Evolutionary conservation across 2,329 filamentous ascomycete species (phyloP), one percentile per base, ranked within the genome.

Genomic region (Aspergillus caelatus): DNA sequence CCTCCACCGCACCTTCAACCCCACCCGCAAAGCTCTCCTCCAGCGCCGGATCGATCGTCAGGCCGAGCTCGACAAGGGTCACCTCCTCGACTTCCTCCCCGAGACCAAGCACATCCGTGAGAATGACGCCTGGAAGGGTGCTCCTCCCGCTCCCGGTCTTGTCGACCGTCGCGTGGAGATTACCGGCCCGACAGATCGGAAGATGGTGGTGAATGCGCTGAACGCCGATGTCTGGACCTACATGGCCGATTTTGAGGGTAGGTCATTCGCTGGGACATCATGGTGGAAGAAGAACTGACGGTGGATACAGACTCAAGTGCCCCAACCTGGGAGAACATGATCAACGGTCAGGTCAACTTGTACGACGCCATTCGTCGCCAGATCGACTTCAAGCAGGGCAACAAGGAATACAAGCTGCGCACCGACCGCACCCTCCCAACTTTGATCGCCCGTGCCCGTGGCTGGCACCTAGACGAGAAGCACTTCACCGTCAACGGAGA

Each of bases 311-410:
- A 98, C 80, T 97, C 95, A 8, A 95, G 87, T 75, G 94, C 95
- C 28, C 95, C 95, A 28, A 97, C 95, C 50, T 99, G 95, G 95
- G 93, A 97, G 70, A 98, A 98, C 84, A 98, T 98, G 94, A 90
- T 98, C 84, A 96, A 95, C 72, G 95, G 95, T 67, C 95, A 99
- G 82, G 89, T 97, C 70, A 99, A 98, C 84, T 87, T 99, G 62
- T 96, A 97, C 84, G 95, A 98, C 74, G 95, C 94, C 70, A 93
- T 96, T 77, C 92, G 95, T 74, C 90, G 88, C 71, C 91, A 97
- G 81, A 89, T 98, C 72, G 94, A 98, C 83, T 98, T 98, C 86
- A 96, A 95, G 85, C 91, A 94, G 76, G 94, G 94, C 67, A 84
- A 88, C 73, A 99, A 98, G 83, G 93, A 96, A 76, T 99, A 99